Evolutionary conservation across 2,329 filamentous ascomycete genomes (phyloP).

Genomic region (Colletotrichum filicis): DNA sequence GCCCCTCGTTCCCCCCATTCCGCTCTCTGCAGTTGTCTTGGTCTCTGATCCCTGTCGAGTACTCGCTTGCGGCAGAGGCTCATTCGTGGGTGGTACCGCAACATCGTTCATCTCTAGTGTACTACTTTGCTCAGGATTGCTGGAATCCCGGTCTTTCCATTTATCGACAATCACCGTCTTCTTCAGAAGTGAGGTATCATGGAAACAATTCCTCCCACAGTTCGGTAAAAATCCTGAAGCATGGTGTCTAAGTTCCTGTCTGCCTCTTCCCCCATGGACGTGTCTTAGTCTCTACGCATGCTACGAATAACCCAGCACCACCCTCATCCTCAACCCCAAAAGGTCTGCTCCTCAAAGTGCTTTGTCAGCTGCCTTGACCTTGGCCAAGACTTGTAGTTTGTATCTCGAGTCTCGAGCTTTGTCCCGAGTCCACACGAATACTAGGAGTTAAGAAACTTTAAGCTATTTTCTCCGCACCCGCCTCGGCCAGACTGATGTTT

Average conservation of each 20-base stretch:
- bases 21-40: not conserved
- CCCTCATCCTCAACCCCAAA: not conserved
- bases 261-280: not conserved
- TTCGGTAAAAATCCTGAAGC: no score
- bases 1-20: not conserved
- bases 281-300: not conserved
- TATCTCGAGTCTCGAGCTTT: not conserved
- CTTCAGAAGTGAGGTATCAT: not conserved
- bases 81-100: not conserved
- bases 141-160: not conserved
- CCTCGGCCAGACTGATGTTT: not conserved
- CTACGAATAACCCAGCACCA: not conserved
- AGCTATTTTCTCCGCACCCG: not conserved
- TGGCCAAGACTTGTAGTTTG: not conserved
- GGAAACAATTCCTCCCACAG: not conserved
- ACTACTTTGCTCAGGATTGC: not conserved
- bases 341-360: not conserved
- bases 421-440: no score
- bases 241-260: not conserved
- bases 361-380: not conserved
- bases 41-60: slow-evolving; percentile 2
- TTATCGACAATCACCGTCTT: not conserved
- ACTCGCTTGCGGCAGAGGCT: slow-evolving; percentile 3
- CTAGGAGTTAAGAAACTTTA: slow-evolving; percentile 1
- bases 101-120: slow-evolving; percentile 5